Conservation (phyloP, 257 asterid genomes). For the Schizonepeta tenuifolia region DNA sequence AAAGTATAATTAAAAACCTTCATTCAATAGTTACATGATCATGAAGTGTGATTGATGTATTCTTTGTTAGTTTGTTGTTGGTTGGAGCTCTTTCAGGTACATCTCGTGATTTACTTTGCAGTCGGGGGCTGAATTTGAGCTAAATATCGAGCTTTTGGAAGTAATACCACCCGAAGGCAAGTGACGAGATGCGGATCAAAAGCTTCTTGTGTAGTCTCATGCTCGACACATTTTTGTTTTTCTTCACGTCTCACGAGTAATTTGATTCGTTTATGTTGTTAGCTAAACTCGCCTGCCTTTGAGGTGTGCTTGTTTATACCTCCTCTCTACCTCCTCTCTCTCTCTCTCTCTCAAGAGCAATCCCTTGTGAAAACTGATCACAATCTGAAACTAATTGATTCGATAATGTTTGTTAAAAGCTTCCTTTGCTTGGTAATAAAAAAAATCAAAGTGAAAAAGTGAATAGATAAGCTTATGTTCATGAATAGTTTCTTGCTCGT, state of each 20-base stretch:
- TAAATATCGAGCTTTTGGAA: conserved; percentile 37
- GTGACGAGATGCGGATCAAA: conserved; percentile 27
- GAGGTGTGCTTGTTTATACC: conserved; percentile 8
- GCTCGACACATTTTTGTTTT: not conserved
- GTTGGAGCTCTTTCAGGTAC: not conserved
- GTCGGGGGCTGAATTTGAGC: conserved; percentile 83
- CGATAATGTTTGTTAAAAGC: too few species aligned
- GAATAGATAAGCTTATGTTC: too few species aligned
- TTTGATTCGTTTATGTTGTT: conserved; percentile 19
- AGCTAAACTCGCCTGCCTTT: not conserved
- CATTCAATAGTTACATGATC: not conserved
- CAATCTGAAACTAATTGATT: not conserved
- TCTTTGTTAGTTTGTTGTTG: not conserved
- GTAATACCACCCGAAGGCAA: conserved; percentile 44
- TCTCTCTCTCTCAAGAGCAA: not conserved
- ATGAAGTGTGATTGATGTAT: not conserved
- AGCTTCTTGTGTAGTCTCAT: conserved; percentile 30
- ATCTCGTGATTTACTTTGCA: conserved; percentile 45
- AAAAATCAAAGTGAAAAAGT: too few species aligned
- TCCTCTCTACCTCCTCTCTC: too few species aligned
- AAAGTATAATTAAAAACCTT: too few species aligned
- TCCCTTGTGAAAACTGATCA: not conserved
- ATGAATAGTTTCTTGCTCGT: too few species aligned
- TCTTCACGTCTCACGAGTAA: not conserved
- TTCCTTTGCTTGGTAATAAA: too few species aligned